Percentiles rank a stretch among this genome's conserved stretches.
Evolutionary conservation across 176 grass and related monocot species (phyloP).

Genomic region (maize (Zea mays)): DNA sequence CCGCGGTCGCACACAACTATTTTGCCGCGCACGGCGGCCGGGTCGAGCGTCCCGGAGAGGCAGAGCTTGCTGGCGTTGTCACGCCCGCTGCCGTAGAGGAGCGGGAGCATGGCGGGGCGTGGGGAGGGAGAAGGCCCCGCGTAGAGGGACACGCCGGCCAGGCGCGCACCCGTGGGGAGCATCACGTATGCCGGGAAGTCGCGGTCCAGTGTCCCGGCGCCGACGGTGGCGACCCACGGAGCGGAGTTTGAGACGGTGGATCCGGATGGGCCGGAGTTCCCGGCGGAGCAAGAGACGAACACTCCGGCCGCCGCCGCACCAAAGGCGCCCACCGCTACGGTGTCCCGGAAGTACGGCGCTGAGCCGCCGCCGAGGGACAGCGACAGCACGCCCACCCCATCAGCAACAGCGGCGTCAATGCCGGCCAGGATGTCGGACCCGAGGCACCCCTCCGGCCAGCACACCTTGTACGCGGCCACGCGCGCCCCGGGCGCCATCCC

Average conservation of each 20-base stretch:
- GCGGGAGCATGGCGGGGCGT: constrained; percentile 48
- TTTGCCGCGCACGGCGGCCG: constrained; percentile 65
- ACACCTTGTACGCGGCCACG: constrained; percentile 94
- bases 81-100: constrained; percentile 61
- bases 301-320: constrained; percentile 68
- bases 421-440: constrained; percentile 91
- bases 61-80: constrained; percentile 86
- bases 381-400: constrained; percentile 81
- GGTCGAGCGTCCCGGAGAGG: constrained; percentile 74
- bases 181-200: constrained; percentile 69
- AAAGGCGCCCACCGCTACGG: constrained; percentile 78
- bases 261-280: constrained; percentile 71
- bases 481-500: constrained; percentile 83
- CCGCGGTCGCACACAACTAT: constrained; percentile 91
- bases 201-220: constrained; percentile 77
- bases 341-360: constrained; percentile 84
- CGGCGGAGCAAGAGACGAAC: constrained; percentile 94
- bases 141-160: constrained; percentile 80
- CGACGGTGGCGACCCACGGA: constrained; percentile 88
- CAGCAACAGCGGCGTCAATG: constrained; percentile 72
- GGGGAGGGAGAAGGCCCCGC: constrained; percentile 44
- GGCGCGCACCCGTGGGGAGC: constrained; percentile 49
- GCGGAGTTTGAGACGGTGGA: constrained; percentile 79
- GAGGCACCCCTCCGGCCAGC: constrained; percentile 81
- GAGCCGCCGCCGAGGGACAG: constrained; percentile 88